A percentile compares a stretch with the other conserved stretches of the same genome.
Conservation (phyloP, 192 early-diverging fungal genomes). For the Backusella circina region DNA sequence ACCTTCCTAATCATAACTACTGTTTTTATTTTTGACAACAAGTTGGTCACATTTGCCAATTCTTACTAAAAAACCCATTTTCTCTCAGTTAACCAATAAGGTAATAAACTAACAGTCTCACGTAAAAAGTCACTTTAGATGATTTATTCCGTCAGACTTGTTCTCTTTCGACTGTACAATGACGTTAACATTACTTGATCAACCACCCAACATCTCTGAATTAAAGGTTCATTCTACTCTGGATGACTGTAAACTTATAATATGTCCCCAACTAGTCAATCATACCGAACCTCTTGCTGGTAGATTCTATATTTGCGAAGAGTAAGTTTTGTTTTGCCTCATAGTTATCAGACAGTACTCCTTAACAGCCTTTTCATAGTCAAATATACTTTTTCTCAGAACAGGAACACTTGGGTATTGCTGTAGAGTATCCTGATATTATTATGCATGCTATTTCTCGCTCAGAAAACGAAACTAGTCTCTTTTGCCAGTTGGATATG, state of each 20-base stretch:
- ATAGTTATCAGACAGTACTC: not conserved
- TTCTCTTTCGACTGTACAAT: conserved; percentile 7
- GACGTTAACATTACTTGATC: conserved; percentile 26
- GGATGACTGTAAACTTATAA: conserved; percentile 9
- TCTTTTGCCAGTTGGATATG: conserved; percentile 61
- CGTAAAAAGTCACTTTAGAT: not conserved
- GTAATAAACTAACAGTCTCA: not conserved
- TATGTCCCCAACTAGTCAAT: conserved; percentile 20
- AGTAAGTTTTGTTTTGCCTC: conserved; percentile 13
- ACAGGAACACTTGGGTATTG: conserved; percentile 34
- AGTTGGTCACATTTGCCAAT: too few relatives aligned
- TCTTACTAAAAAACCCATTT: too few relatives aligned
- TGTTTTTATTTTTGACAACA: too few relatives aligned
- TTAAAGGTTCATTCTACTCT: conserved; percentile 3
- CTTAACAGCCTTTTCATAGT: conserved; percentile 20
- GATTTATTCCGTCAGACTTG: not conserved
- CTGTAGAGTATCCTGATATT: conserved; percentile 59
- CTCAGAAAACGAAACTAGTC: conserved; percentile 41
- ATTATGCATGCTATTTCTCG: conserved; percentile 71
- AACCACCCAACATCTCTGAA: conserved; percentile 17
- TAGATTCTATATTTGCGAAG: conserved; percentile 43
- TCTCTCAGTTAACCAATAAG: too few relatives aligned
- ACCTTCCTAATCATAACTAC: too few relatives aligned
- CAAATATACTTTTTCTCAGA: conserved; percentile 50
- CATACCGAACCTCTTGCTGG: conserved; percentile 28